phyloP scores from a whole-genome alignment of 2,329 filamentous ascomycete species.

The Phoma sp. region DNA sequence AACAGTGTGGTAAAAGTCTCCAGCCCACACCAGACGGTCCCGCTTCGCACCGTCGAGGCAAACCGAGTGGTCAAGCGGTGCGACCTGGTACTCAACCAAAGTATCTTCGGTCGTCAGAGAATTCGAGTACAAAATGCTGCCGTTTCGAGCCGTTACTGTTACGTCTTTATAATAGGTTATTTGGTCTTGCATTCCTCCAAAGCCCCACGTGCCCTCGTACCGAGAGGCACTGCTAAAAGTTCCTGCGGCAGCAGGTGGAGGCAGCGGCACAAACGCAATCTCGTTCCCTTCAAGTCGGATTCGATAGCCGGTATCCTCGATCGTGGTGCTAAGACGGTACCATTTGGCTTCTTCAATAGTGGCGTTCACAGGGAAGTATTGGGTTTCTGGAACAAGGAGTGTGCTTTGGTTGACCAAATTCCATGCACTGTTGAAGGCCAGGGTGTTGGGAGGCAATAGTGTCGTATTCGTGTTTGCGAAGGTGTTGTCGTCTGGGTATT shows the following conservation, averaged over 20 bases:
- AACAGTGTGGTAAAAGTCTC: conserved; percentile 54
- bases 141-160: conserved; percentile 29
- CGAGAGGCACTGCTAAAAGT: conserved; percentile 7
- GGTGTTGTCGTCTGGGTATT: conserved; percentile 19
- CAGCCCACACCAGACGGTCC: conserved; percentile 53
- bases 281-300: conserved; percentile 36
- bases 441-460: conserved; percentile 45
- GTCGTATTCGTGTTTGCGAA: conserved; percentile 48
- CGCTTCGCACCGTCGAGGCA: conserved; percentile 55
- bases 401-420: conserved; percentile 50
- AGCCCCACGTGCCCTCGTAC: conserved; percentile 44
- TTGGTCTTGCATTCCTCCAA: conserved; percentile 54
- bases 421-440: conserved; percentile 47
- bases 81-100: conserved; percentile 50
- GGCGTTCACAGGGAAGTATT: conserved; percentile 9
- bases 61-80: conserved; percentile 43
- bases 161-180: conserved; percentile 49
- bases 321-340: conserved; percentile 49
- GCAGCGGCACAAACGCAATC: conserved; percentile 28
- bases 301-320: conserved; percentile 36
- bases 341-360: conserved; percentile 46
- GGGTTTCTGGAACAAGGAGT: conserved; percentile 16
- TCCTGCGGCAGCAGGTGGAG: not conserved
- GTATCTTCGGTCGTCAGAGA: conserved; percentile 33
- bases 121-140: conserved; percentile 44